Evolutionary conservation across 441 rosid species (phyloP).

Genomic region (Macaranga tanarius): DNA sequence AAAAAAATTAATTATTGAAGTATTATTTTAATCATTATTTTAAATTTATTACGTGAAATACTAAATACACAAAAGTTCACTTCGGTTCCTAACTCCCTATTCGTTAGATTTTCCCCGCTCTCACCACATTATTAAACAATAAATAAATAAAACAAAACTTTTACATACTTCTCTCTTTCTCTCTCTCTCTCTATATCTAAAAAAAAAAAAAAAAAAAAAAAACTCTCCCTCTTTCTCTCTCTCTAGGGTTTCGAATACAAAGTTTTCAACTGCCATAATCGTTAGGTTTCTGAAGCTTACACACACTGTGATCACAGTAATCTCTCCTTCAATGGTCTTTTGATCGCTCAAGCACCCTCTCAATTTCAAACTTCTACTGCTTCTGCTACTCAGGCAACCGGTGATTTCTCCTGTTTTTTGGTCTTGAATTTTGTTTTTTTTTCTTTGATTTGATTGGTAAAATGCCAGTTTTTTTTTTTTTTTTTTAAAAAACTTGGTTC

Average conservation of each 20-base stretch:
- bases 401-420: not conserved
- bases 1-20: no score
- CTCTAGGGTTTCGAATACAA: constrained; percentile 41
- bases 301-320: not conserved
- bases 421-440: not conserved
- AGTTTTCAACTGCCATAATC: constrained; percentile 4
- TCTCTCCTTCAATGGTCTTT: constrained; percentile 1
- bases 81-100: constrained; percentile 13
- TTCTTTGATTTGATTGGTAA: no score
- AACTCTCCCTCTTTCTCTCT: constrained; percentile 11
- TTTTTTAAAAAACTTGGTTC: no score
- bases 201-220: not conserved
- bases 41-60: no score
- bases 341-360: constrained; percentile 16
- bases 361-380: not conserved
- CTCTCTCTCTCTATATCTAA: constrained; percentile 31
- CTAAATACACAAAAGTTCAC: not conserved
- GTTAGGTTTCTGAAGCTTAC: constrained; percentile 19
- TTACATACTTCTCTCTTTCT: constrained; percentile 17
- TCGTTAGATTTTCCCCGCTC: constrained; percentile 17
- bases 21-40: no score
- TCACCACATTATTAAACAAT: constrained; percentile 26
- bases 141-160: constrained; percentile 14
- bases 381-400: no score
- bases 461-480: no score